These are phyloP conservation scores for Phytophthora ohioensis DNA, from an alignment of 352 stramenopile genomes.

Conservation along the genomic window DNA sequence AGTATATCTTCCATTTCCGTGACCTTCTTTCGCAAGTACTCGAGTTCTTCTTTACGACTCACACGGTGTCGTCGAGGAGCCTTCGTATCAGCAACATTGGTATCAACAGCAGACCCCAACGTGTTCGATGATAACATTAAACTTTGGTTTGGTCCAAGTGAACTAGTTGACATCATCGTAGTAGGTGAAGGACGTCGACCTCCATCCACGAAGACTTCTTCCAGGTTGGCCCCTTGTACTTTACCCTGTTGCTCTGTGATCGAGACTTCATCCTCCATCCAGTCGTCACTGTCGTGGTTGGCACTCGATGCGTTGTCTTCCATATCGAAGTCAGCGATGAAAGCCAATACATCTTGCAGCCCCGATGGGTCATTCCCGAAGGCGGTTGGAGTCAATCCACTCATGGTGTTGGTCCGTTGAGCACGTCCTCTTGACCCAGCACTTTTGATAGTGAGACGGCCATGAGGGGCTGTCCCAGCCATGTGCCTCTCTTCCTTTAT, in stretches of 20 bases:
- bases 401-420: conserved; percentile 15
- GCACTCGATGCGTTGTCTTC: conserved; percentile 16
- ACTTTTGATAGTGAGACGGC: conserved; percentile 30
- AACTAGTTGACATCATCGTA: background rate
- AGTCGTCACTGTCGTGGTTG: conserved; percentile 14
- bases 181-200: conserved; percentile 9
- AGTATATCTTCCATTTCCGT: conserved; percentile 43
- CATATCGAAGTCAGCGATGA: conserved; percentile 45
- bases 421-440: conserved; percentile 2
- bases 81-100: background rate
- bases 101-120: background rate
- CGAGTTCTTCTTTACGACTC: conserved; percentile 47
- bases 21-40: conserved; percentile 47
- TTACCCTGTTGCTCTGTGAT: conserved; percentile 2
- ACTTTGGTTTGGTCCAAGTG: background rate
- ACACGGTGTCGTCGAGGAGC: conserved; percentile 24
- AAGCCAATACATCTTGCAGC: conserved; percentile 40
- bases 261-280: conserved; percentile 9
- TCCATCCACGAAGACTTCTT: conserved; percentile 9
- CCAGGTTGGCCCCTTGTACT: background rate
- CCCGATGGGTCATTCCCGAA: conserved; percentile 23
- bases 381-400: conserved; percentile 21
- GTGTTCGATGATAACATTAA: background rate
- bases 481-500: conserved; percentile 20
- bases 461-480: conserved; percentile 22